Base-by-base conservation (phyloP, 371 early-diverging fungal species). In the Mucor mucedo region DNA sequence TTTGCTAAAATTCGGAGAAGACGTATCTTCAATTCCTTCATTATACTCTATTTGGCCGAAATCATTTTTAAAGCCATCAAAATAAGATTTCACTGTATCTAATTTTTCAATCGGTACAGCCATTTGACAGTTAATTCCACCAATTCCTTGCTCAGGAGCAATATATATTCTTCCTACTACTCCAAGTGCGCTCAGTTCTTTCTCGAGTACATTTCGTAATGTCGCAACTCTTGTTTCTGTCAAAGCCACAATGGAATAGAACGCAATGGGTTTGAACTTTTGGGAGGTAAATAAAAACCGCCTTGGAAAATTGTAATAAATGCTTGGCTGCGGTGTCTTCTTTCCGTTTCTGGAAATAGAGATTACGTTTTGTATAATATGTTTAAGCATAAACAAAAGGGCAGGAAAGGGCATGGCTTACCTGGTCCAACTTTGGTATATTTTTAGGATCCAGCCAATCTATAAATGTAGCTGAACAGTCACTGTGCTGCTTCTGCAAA, bases 71-170 rank as follows among this genome's bases (percentile, higher is more conserved):
- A 69, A 54, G 1, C 21, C 4, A 35, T 76, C 72, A 52, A 87
- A 78, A 65, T 77, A 81, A 11, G 50, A n/a, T 28, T 83, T 82
- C 30, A 87, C 62, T 2, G 11, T 11, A 4, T 42, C 72, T 3
- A 87, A 60, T 21, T 79, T 74, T 5, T 71, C 63, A 6, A 67
- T 62, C 33, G 91, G 91, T 35, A 87, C 83, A 42, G 88, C 85
- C 53, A 92, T 76, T 75, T 92, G 93, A 35, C 89, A 89, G 62
- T 92, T 92, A 75, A 92, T 87, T 0, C 92, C 92, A 27, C 79
- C 76, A 39, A 78, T 71, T 7, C 78, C 75, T 35, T 44, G 40
- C 56, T 87, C 83, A 30, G 82, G 74, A 14, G 87, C 84, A 29
- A 92, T 58, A 65, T 92, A 92, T 21, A 92, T 87, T 27, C 92